Base-by-base conservation (phyloP, 176 grass and related monocot genomes). In the Paspalum notatum region DNA sequence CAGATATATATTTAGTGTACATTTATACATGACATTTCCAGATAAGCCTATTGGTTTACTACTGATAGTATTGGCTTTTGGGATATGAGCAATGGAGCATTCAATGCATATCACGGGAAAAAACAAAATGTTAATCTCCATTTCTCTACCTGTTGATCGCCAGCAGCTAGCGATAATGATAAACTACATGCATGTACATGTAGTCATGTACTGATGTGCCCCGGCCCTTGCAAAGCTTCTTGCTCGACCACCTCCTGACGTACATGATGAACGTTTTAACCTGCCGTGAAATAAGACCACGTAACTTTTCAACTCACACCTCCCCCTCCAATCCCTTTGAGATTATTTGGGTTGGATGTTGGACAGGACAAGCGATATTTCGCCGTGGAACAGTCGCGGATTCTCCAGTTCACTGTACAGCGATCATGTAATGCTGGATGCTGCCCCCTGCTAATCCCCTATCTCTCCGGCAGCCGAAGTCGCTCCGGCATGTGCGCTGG, bases 401-500 rank as follows among this genome's bases (percentile, higher is more conserved):
- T 32, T 32, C 32, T 32, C 32, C 50, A 5, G 46, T 14, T n/a
- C 22, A 9, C 11, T 21, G 38, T 32, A 27, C 22, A 62, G 24
- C 60, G 60, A 66, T 45, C 47, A 54, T 16, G 47, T 48, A 43
- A 43, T 17, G 26, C 44, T 47, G n/a, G 9, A 20, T 17, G 27
- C 20, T 8, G 17, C 27, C 56, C 21, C 1, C n/a, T n/a, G n/a
- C n/a, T n/a, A n/a, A 26, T 4, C 21, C 39, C 15, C 43, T 21
- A 69, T 55, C 21, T 24, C 61, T 17, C 51, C 72, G 51, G 22
- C 51, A 25, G 42, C 52, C 52, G 0, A 68, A 68, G 62, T 77
- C 72, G 62, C 62, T 4, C 51, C 12, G 17, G 72, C 82, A 84
- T 84, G 82, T 84, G 82, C 73, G 50, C 13, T 42, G 72, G 55